Evolutionary conservation across 306 rosid species (phyloP).

Genomic region (Inga laurina): DNA sequence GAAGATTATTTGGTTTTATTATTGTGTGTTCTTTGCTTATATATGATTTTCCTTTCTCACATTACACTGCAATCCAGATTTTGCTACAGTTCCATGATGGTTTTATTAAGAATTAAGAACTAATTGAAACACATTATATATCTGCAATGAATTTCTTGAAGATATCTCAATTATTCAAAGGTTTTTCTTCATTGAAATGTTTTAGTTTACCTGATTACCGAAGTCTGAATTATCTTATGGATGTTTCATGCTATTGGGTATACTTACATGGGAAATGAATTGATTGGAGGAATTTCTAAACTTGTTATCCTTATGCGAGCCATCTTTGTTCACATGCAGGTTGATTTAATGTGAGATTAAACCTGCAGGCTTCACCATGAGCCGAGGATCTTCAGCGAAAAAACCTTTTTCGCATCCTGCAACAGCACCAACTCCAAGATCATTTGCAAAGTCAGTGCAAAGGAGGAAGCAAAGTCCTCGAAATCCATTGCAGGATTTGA

Average conservation of each 20-base stretch:
- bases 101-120: neutral
- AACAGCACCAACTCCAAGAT: slow-evolving; percentile 31
- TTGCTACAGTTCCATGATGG: neutral
- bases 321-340: slow-evolving; percentile 7
- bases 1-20: neutral
- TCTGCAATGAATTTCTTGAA: neutral
- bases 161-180: neutral
- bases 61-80: neutral
- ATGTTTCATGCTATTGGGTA: neutral
- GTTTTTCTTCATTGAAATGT: neutral
- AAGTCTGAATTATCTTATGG: slow-evolving; percentile 4
- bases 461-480: slow-evolving; percentile 38
- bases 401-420: slow-evolving; percentile 48
- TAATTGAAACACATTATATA: neutral
- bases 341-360: slow-evolving; percentile 30
- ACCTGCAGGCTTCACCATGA: slow-evolving; percentile 49
- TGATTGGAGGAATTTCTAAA: neutral
- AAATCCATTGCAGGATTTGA: slow-evolving; percentile 61
- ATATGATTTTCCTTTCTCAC: neutral
- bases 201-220: neutral
- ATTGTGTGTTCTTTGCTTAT: neutral
- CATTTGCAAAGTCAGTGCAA: slow-evolving; percentile 25
- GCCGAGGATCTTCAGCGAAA: slow-evolving; percentile 54
- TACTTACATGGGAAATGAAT: neutral
- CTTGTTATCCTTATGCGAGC: slow-evolving; percentile 16